Percentiles rank a stretch among this genome's conserved stretches.
Evolutionary conservation across 768 basidiomycete genomes (phyloP).

Genomic region (Tylopilus balloui): DNA sequence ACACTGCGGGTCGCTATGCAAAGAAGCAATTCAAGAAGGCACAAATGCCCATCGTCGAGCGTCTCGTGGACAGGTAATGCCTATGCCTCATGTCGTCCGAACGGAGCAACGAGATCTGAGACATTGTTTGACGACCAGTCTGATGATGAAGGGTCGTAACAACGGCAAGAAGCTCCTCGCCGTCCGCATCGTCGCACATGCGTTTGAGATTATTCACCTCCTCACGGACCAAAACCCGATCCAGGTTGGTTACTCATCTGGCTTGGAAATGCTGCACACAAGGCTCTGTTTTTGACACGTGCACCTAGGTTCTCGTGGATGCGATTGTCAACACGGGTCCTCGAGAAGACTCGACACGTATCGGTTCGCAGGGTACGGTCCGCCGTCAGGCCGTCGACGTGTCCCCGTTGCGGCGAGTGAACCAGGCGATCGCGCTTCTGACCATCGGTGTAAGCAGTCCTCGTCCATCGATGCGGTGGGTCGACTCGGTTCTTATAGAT

Average conservation of each 20-base stretch:
- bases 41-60: slow-evolving; percentile 99
- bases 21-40: slow-evolving; percentile 99
- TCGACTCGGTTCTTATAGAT: neutral
- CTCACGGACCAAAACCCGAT: slow-evolving; percentile 99
- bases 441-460: slow-evolving; percentile 83
- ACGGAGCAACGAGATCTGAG: neutral
- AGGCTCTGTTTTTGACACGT: neutral
- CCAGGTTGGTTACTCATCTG: slow-evolving; percentile 57
- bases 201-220: slow-evolving; percentile 99
- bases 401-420: slow-evolving; percentile 95
- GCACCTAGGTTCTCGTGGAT: slow-evolving; percentile 79
- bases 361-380: slow-evolving; percentile 99
- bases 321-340: slow-evolving; percentile 99
- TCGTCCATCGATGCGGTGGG: neutral
- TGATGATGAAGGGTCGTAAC: slow-evolving; percentile 99
- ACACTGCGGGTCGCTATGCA: slow-evolving; percentile 98
- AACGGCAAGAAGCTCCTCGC: slow-evolving; percentile 99
- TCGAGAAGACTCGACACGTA: slow-evolving; percentile 99
- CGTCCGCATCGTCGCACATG: slow-evolving; percentile 98
- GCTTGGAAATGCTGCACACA: too few species aligned
- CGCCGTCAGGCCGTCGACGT: slow-evolving; percentile 99
- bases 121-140: slow-evolving; percentile 39
- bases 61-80: slow-evolving; percentile 89
- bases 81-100: neutral
- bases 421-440: slow-evolving; percentile 93